Conservation (phyloP, 1,139 yeast genomes). For the Blastobotrys aristatus region DNA sequence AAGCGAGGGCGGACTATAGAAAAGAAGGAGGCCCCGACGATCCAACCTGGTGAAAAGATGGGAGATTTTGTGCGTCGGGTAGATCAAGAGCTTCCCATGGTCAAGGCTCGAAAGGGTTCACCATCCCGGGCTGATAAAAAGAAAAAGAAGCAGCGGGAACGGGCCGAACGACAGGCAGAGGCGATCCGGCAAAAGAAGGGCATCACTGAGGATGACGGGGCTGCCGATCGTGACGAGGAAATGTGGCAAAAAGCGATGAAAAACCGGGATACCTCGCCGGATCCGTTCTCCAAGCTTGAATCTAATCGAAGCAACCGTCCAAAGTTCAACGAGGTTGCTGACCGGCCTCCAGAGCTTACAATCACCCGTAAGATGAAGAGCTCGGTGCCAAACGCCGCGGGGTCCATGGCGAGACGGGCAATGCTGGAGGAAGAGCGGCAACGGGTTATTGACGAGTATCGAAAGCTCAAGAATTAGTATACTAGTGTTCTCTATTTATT, state of each 20-base stretch:
- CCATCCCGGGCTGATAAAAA: conserved; percentile 29
- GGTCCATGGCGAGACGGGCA: conserved; percentile 37
- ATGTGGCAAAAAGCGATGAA: conserved; percentile 20
- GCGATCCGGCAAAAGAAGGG: conserved; percentile 13
- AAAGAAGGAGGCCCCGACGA: conserved; percentile 15
- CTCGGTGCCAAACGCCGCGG: conserved; percentile 40
- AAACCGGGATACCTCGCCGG: conserved; percentile 35
- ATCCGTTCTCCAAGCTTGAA: conserved; percentile 38
- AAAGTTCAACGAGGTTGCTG: conserved; percentile 40
- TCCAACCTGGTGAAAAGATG: conserved; percentile 35
- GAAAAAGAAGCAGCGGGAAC: conserved; percentile 24
- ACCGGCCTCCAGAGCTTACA: conserved; percentile 38
- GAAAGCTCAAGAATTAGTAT: conserved; percentile 22
- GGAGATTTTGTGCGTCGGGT: conserved; percentile 37
- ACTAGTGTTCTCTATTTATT: not conserved
- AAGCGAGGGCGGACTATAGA: not conserved
- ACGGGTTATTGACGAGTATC: conserved; percentile 33
- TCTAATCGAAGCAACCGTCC: conserved; percentile 29
- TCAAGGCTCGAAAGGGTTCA: conserved; percentile 32
- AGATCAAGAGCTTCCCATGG: conserved; percentile 38
- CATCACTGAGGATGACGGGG: conserved; percentile 22
- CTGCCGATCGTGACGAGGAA: conserved; percentile 17
- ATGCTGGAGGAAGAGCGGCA: conserved; percentile 37
- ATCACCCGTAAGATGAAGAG: conserved; percentile 29
- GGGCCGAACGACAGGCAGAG: conserved; percentile 22